These are phyloP conservation scores for Neonectria coccinea DNA, from an alignment of 2,329 filamentous ascomycete species.

Conservation along the genomic window DNA sequence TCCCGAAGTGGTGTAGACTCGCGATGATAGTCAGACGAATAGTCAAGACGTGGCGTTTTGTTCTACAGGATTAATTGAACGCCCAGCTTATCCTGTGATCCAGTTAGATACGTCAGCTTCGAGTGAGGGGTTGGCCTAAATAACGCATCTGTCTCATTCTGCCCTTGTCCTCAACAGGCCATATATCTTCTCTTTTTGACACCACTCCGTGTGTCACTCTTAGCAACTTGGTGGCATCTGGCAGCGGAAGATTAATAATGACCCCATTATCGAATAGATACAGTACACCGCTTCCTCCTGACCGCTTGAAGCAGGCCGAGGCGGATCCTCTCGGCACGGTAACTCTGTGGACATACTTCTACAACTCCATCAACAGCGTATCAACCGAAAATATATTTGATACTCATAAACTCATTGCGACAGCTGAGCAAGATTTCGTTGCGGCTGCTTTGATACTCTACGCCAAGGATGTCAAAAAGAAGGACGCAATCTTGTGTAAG, in stretches of 20 bases:
- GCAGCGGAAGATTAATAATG: background rate
- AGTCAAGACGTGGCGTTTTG: no score
- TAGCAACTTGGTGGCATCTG: background rate
- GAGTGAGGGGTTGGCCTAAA: no score
- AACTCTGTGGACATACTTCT: conserved; percentile 28
- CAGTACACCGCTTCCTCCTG: background rate
- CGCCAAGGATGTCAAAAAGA: background rate
- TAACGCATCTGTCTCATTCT: no score
- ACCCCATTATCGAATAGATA: conserved; percentile 16
- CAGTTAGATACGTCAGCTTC: no score
- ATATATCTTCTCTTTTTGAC: no score
- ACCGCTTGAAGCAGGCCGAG: conserved; percentile 1
- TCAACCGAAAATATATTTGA: background rate
- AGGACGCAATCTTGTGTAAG: background rate
- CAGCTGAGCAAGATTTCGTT: conserved; percentile 20
- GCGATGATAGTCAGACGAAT: no score
- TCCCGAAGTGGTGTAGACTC: no score
- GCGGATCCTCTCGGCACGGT: conserved; percentile 24
- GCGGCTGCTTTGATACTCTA: conserved; percentile 12
- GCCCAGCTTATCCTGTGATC: no score
- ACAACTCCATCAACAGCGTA: conserved; percentile 6
- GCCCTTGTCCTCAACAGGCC: no score
- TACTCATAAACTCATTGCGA: background rate
- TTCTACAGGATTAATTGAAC: no score
- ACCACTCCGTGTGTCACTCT: no score